phyloP scores from a whole-genome alignment of 805 yeast species.

The Metschnikowia proteae region DNA sequence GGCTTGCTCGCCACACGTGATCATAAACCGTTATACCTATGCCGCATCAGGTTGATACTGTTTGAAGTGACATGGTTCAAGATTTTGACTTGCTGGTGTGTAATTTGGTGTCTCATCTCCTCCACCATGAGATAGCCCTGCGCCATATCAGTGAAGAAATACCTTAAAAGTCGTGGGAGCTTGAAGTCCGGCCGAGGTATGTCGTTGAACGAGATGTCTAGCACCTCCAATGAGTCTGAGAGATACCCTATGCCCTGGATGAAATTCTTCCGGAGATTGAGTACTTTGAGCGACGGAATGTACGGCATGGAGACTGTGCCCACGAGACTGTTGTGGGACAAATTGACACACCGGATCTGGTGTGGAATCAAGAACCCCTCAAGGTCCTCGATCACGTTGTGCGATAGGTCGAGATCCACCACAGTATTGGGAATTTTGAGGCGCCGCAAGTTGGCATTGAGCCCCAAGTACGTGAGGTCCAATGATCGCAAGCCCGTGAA shows the following conservation, averaged over 20 bases:
- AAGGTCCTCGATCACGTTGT: slow-evolving; percentile 2
- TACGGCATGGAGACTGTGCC: slow-evolving; percentile 3
- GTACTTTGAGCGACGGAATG: slow-evolving; percentile 2
- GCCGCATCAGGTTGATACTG: slow-evolving; percentile 3
- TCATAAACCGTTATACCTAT: neutral
- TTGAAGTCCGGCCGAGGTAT: slow-evolving; percentile 1
- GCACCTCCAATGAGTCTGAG: slow-evolving; percentile 4
- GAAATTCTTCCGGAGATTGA: slow-evolving; percentile 6
- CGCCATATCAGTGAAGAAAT: slow-evolving; percentile 5
- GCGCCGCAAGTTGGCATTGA: neutral
- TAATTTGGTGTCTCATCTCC: neutral
- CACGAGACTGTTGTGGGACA: slow-evolving; percentile 6
- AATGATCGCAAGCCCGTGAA: neutral
- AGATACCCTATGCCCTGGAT: slow-evolving; percentile 1
- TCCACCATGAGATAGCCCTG: slow-evolving; percentile 8
- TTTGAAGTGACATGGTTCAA: slow-evolving; percentile 5
- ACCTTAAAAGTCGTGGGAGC: neutral
- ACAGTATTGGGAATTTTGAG: slow-evolving; percentile 5
- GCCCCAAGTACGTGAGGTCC: slow-evolving; percentile 4
- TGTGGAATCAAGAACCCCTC: slow-evolving; percentile 2
- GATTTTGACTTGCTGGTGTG: slow-evolving; percentile 2
- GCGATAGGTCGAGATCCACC: slow-evolving; percentile 3
- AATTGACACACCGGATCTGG: slow-evolving; percentile 3
- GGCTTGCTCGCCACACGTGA: slow-evolving; percentile 11
- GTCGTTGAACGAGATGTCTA: slow-evolving; percentile 10